Evolutionary conservation across 2,329 filamentous ascomycete species (phyloP).

Genomic region (Endothia cerciana): DNA sequence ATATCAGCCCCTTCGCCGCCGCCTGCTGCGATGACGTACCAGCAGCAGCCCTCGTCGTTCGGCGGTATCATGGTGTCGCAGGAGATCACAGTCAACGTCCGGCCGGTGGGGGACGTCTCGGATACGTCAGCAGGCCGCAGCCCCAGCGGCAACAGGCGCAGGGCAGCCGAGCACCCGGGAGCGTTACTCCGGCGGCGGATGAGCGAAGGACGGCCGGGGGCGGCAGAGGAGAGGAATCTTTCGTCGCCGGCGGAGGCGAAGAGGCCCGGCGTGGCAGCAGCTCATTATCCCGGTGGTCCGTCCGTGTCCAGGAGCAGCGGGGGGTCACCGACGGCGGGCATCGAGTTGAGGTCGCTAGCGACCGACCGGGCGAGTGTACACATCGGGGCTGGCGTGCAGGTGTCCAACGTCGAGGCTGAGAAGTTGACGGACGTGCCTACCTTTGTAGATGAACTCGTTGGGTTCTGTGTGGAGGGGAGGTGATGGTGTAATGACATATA

Average conservation of each 20-base stretch:
- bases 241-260: not conserved
- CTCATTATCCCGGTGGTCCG: slow-evolving; percentile 8
- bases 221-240: not conserved
- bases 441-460: slow-evolving; percentile 52
- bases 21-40: slow-evolving; percentile 15
- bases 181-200: slow-evolving; percentile 22
- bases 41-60: slow-evolving; percentile 35
- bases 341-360: slow-evolving; percentile 37
- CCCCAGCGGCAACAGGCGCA: slow-evolving; percentile 27
- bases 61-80: slow-evolving; percentile 67
- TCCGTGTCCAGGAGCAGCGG: slow-evolving; percentile 15
- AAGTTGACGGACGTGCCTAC: slow-evolving; percentile 41
- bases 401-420: slow-evolving; percentile 41
- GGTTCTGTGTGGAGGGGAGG: slow-evolving; percentile 31
- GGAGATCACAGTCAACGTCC: slow-evolving; percentile 60
- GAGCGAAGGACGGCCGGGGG: slow-evolving; percentile 12
- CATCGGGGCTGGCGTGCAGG: slow-evolving; percentile 33
- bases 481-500: not conserved
- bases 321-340: slow-evolving; percentile 28
- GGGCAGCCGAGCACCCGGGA: slow-evolving; percentile 18
- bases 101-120: slow-evolving; percentile 32
- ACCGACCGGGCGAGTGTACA: slow-evolving; percentile 31
- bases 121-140: slow-evolving; percentile 33
- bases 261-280: slow-evolving; percentile 6
- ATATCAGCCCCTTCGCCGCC: slow-evolving; percentile 13